Base-by-base conservation (phyloP, 2,329 filamentous ascomycete genomes). In the Drechslerella coelobrocha region DNA sequence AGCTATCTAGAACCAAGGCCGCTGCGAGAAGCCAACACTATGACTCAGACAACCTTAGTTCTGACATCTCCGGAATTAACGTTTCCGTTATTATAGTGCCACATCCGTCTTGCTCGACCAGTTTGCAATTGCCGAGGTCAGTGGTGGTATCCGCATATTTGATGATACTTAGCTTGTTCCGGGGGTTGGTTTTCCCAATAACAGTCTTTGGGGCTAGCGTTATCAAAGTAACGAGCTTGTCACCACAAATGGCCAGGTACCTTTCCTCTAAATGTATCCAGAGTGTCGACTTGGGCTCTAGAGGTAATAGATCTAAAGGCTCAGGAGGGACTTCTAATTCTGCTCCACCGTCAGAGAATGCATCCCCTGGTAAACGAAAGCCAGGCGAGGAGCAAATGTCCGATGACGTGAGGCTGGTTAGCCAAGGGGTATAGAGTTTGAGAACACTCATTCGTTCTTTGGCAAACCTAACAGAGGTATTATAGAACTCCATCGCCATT, bases 131-230 rank as follows among this genome's bases (percentile, higher is more conserved):
- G 6, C 39, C n/a, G 10, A 6, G 6, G 12, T 12, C 29, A 6
- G 12, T 7, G 6, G 29, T 34, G 6, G 29, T 12, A 34, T n/a
- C 39, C 10, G 37, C 50, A 3, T 29, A 27, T 10, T 29, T 5
- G 26, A 57, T 57, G 12, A 48, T 29, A 47, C 54, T 24, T 14
- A 57, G 19, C 31, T 57, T 57, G n/a, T 57, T 57, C 2, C 21
- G 12, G 12, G 54, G 9, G 9, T 8, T 14, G n/a, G 47, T 7
- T 2, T 39, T 57, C 21, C 55, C 55, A 48, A 59, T 8, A 19
- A 59, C 41, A 23, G 55, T 59, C n/a, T 59, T 59, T 7, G 24
- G 26, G 34, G 47, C 2, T 27, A 59, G 55, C 10, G 7, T 31
- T 48, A 59, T 50, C 14, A 59, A 12, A 34, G 41, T 48, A 31